Conservation (phyloP, 2,329 filamentous ascomycete species). For the Karstenula rhodostoma region DNA sequence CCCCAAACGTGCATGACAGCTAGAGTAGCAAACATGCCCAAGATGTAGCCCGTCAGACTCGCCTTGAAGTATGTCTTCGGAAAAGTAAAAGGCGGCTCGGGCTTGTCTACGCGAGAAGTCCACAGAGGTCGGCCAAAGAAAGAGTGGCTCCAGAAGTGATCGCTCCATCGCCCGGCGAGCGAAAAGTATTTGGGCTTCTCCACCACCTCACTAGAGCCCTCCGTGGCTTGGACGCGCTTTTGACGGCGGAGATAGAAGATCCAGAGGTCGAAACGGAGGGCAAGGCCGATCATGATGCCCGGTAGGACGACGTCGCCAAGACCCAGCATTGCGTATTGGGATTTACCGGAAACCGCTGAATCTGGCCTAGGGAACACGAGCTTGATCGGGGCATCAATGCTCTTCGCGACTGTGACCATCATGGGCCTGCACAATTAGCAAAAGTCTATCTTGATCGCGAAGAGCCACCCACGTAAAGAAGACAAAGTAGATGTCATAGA, state of each 20-base stretch:
- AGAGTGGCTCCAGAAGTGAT: slow-evolving; percentile 76
- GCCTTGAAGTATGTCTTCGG: slow-evolving; percentile 87
- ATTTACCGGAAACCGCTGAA: slow-evolving; percentile 51
- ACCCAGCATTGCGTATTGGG: slow-evolving; percentile 77
- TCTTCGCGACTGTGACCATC: slow-evolving; percentile 88
- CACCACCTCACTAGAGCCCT: slow-evolving; percentile 20
- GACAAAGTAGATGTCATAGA: slow-evolving; percentile 95
- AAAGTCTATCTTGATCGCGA: neutral
- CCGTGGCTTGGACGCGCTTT: slow-evolving; percentile 37
- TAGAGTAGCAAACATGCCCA: slow-evolving; percentile 80
- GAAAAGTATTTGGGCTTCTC: slow-evolving; percentile 53
- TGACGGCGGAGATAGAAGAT: slow-evolving; percentile 78
- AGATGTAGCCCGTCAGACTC: slow-evolving; percentile 76
- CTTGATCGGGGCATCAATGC: slow-evolving; percentile 91
- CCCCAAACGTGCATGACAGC: slow-evolving; percentile 78
- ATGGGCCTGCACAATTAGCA: slow-evolving; percentile 64
- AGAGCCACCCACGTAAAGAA: slow-evolving; percentile 73
- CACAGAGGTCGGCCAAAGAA: slow-evolving; percentile 39
- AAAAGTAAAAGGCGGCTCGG: slow-evolving; percentile 61
- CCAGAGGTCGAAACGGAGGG: slow-evolving; percentile 90
- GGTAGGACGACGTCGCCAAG: slow-evolving; percentile 94
- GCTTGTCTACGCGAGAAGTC: slow-evolving; percentile 17
- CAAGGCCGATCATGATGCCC: slow-evolving; percentile 87
- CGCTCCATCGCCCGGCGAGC: slow-evolving; percentile 79
- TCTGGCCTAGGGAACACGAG: slow-evolving; percentile 79